These are phyloP conservation scores for Colletotrichum euphorbiae DNA, from an alignment of 2,329 filamentous ascomycete species.

Conservation along the genomic window DNA sequence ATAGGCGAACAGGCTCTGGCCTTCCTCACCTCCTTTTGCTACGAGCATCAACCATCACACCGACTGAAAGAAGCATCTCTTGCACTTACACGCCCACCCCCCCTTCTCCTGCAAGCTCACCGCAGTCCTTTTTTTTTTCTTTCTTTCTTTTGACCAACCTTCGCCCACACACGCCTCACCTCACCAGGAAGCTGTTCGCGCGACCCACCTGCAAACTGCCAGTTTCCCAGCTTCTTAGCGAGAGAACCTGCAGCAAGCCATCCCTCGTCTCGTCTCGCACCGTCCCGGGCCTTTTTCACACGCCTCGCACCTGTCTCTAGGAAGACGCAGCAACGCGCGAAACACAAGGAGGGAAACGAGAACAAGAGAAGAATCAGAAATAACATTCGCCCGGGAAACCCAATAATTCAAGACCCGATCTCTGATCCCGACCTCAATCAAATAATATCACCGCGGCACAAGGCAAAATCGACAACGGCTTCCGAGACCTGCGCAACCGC, in stretches of 20 bases:
- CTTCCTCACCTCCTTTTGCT: slow-evolving; percentile 11
- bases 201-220: slow-evolving; percentile 34
- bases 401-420: slow-evolving; percentile 37
- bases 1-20: slow-evolving; percentile 18
- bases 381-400: slow-evolving; percentile 1
- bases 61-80: background rate
- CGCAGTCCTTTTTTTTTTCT: slow-evolving; percentile 16
- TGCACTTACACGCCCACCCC: slow-evolving; percentile 26
- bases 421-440: slow-evolving; percentile 29
- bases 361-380: slow-evolving; percentile 3
- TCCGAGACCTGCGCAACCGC: slow-evolving; percentile 41
- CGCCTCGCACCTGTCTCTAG: slow-evolving; percentile 13
- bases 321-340: slow-evolving; percentile 17
- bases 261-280: slow-evolving; percentile 13
- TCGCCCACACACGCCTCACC: slow-evolving; percentile 20
- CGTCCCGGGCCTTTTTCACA: slow-evolving; percentile 7
- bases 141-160: background rate
- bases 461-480: slow-evolving; percentile 27
- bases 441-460: slow-evolving; percentile 35
- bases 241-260: slow-evolving; percentile 38
- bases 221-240: slow-evolving; percentile 26
- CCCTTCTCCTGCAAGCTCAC: slow-evolving; percentile 35
- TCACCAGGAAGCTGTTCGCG: slow-evolving; percentile 17
- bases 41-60: slow-evolving; percentile 16
- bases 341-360: slow-evolving; percentile 5